Percentiles rank a stretch among this genome's conserved stretches.
Evolutionary conservation across 495 filamentous ascomycete genomes (phyloP).

Genomic region (Tuber aestivum): DNA sequence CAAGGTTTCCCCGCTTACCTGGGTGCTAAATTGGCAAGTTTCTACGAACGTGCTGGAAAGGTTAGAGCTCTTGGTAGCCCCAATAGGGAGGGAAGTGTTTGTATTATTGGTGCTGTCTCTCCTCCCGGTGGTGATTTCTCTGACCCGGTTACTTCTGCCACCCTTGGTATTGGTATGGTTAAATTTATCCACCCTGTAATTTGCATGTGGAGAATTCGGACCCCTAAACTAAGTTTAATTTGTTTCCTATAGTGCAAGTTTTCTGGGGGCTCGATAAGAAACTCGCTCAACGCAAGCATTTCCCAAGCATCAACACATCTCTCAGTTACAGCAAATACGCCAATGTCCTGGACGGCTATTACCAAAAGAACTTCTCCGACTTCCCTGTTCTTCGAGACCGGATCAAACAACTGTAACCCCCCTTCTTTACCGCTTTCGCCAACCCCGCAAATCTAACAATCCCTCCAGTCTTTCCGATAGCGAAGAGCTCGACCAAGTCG

Average conservation of each 20-base stretch:
- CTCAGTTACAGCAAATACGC: slow-evolving; percentile 97
- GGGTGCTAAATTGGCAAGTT: slow-evolving; percentile 91
- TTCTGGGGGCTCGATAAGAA: slow-evolving; percentile 99
- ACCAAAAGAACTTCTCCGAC: slow-evolving; percentile 84
- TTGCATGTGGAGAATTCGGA: neutral
- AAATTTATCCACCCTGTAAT: slow-evolving; percentile 1
- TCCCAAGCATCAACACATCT: slow-evolving; percentile 95
- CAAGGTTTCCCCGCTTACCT: slow-evolving; percentile 99
- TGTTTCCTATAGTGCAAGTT: slow-evolving; percentile 64
- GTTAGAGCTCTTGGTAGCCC: slow-evolving; percentile 81
- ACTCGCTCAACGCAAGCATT: slow-evolving; percentile 97
- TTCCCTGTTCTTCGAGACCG: slow-evolving; percentile 90
- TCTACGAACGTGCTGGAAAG: slow-evolving; percentile 97
- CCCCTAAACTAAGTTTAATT: neutral
- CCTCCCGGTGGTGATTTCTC: slow-evolving; percentile 99
- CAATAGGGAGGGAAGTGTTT: slow-evolving; percentile 80
- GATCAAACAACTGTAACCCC: slow-evolving; percentile 65
- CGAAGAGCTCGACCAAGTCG: slow-evolving; percentile 96
- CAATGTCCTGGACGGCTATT: slow-evolving; percentile 77
- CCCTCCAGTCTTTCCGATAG: slow-evolving; percentile 65
- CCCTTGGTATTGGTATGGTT: slow-evolving; percentile 65
- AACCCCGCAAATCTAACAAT: slow-evolving; percentile 6
- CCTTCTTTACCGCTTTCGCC: neutral
- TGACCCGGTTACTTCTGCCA: slow-evolving; percentile 91
- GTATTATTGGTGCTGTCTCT: slow-evolving; percentile 95